Evolutionary conservation across 2,329 filamentous ascomycete species (phyloP), one percentile per base, ranked within the genome.

Genomic region (Orbilia ellipsospora): DNA sequence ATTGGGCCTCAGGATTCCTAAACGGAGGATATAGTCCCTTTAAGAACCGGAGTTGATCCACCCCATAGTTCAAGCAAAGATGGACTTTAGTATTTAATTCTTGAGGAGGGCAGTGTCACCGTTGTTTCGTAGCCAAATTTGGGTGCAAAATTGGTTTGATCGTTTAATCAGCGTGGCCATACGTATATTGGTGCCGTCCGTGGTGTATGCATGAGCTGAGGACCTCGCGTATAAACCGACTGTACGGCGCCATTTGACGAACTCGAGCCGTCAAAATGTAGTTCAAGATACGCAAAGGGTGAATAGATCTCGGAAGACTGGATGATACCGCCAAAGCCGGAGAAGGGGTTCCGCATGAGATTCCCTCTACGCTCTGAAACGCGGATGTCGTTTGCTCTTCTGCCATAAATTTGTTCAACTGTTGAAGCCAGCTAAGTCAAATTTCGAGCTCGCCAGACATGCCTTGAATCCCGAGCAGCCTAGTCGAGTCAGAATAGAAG

Each of bases 271-370:
- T 23, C 23, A 4, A 23, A 23, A 23, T 23, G 23, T 23, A 18
- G 44, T n/a, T n/a, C 13, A 48, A n/a, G 44, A 18, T 18, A 48
- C 13, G 44, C 13, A 18, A 1, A n/a, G 3, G 13, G 16, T 48
- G 13, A 6, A 48, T 48, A 3, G 23, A 23, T 23, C 23, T 23
- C 23, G 23, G 23, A 23, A 23, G 23, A 23, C 23, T 20, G 18
- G 45, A 51, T 2, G 48, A 18, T 45, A 26, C 55, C 15, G 65
- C 56, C 56, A 62, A 69, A 56, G 23, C 65, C 56, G 65, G 60
- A 45, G 45, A 54, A 45, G 45, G 48, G 36, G 18, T 36, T 13
- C 7, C 20, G 15, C 16, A 48, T 48, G 48, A 23, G 48, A 23
- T 52, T 52, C 16, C 16, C 13, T n/a, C 15, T 52, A 18, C 26